phyloP scores from a whole-genome alignment of 805 yeast genomes.

The Ogataea ramenticola region DNA sequence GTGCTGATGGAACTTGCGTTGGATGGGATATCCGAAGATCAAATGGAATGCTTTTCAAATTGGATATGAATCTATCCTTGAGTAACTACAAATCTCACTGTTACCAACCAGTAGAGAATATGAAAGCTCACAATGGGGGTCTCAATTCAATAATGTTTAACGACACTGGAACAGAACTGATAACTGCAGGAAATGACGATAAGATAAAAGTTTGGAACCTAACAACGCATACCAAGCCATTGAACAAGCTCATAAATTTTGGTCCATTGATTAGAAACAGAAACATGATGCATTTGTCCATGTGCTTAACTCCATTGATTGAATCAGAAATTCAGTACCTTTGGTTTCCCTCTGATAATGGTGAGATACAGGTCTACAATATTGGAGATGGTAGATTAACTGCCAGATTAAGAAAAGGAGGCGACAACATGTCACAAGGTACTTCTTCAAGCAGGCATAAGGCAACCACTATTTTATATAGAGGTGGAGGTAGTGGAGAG shows the following conservation, averaged over 20 bases:
- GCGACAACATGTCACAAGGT: slow-evolving; percentile 11
- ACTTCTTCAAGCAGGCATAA: slow-evolving; percentile 28
- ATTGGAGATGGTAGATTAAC: slow-evolving; percentile 57
- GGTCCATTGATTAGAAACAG: slow-evolving; percentile 73
- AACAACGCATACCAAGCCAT: slow-evolving; percentile 34
- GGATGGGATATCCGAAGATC: slow-evolving; percentile 83
- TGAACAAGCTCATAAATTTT: slow-evolving; percentile 62
- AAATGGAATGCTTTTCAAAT: slow-evolving; percentile 50
- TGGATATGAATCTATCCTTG: slow-evolving; percentile 39
- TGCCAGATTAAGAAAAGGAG: slow-evolving; percentile 42
- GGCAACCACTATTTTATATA: slow-evolving; percentile 45
- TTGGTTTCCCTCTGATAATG: slow-evolving; percentile 69
- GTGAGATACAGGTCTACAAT: slow-evolving; percentile 57
- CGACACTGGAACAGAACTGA: slow-evolving; percentile 51
- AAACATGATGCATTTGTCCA: slow-evolving; percentile 47
- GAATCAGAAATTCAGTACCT: slow-evolving; percentile 54
- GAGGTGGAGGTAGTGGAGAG: slow-evolving; percentile 36
- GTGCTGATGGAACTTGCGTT: slow-evolving; percentile 70
- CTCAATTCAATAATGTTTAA: slow-evolving; percentile 80
- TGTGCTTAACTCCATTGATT: slow-evolving; percentile 40
- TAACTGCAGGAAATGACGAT: slow-evolving; percentile 75
- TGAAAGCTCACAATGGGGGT: slow-evolving; percentile 68
- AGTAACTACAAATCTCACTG: slow-evolving; percentile 7
- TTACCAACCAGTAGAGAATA: slow-evolving; percentile 14
- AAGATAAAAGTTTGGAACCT: slow-evolving; percentile 75